phyloP scores from a whole-genome alignment of 257 asterid species.

The Salvia miltiorrhiza region DNA sequence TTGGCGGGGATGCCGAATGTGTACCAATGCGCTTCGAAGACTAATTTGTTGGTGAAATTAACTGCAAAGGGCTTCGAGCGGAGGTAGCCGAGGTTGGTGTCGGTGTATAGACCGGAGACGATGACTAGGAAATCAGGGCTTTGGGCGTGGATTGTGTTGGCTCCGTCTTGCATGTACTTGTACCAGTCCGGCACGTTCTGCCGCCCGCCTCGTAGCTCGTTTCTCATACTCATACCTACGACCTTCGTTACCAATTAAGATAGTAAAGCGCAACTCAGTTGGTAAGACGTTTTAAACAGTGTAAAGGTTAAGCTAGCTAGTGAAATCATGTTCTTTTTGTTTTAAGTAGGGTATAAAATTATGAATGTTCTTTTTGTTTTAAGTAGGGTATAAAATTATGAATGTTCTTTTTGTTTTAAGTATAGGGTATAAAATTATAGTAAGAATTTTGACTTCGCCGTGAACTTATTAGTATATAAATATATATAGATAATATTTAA shows the following conservation, averaged over 20 bases:
- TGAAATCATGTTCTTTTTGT: too few species aligned
- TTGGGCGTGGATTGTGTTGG: slow-evolving; percentile 38
- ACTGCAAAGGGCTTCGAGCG: slow-evolving; percentile 23
- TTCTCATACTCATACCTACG: slow-evolving; percentile 70
- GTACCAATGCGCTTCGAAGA: slow-evolving; percentile 77
- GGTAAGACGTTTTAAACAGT: too few species aligned
- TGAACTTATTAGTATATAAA: too few species aligned
- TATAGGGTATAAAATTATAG: too few species aligned
- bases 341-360: too few species aligned
- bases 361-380: too few species aligned
- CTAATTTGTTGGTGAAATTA: slow-evolving; percentile 42
- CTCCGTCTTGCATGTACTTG: slow-evolving; percentile 50
- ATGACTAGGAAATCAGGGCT: slow-evolving; percentile 53
- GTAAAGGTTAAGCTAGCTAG: neutral
- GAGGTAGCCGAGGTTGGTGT: slow-evolving; percentile 34
- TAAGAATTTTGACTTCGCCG: too few species aligned
- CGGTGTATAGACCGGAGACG: slow-evolving; percentile 54
- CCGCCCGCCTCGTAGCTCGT: slow-evolving; percentile 58
- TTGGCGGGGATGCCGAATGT: slow-evolving; percentile 22
- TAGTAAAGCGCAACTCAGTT: too few species aligned
- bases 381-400: too few species aligned
- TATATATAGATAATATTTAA: too few species aligned
- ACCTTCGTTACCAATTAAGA: slow-evolving; percentile 31
- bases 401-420: too few species aligned
- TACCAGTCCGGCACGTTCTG: slow-evolving; percentile 52